Conservation (phyloP, 768 basidiomycete genomes). For the Mycena sanguinolenta region DNA sequence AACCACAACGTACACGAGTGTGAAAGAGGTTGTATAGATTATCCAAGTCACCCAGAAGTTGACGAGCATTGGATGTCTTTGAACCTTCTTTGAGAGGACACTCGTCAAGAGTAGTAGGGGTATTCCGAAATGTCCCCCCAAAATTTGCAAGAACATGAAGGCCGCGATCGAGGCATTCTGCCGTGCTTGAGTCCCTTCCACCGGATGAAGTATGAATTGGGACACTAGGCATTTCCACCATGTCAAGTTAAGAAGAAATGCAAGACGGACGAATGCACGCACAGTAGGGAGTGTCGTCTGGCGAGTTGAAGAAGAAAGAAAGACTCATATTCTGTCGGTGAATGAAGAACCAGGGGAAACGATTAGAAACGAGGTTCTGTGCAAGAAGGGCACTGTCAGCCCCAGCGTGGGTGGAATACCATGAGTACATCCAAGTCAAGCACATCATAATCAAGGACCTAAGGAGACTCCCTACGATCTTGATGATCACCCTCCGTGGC, state of each 20-base stretch:
- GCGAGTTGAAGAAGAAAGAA: constrained; percentile 21
- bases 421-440: too few species aligned
- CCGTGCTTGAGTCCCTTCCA: constrained; percentile 1
- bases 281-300: background rate
- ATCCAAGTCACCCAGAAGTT: constrained; percentile 19
- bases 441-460: too few species aligned
- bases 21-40: constrained; percentile 17
- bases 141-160: constrained; percentile 26
- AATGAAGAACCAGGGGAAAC: background rate
- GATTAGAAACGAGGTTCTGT: background rate
- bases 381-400: background rate
- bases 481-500: too few species aligned
- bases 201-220: constrained; percentile 5
- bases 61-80: constrained; percentile 14
- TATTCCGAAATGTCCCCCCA: constrained; percentile 24
- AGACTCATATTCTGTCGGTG: constrained; percentile 18
- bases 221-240: background rate
- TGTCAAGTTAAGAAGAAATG: background rate
- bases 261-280: background rate
- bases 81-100: constrained; percentile 7
- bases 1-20: constrained; percentile 10
- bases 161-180: background rate
- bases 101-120: constrained; percentile 9
- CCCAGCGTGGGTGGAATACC: too few species aligned
- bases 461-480: too few species aligned